A percentile compares a stretch with the other conserved stretches of the same genome.
Evolutionary conservation across 2,329 filamentous ascomycete genomes (phyloP).

Genomic region (Claviceps fusiformis): DNA sequence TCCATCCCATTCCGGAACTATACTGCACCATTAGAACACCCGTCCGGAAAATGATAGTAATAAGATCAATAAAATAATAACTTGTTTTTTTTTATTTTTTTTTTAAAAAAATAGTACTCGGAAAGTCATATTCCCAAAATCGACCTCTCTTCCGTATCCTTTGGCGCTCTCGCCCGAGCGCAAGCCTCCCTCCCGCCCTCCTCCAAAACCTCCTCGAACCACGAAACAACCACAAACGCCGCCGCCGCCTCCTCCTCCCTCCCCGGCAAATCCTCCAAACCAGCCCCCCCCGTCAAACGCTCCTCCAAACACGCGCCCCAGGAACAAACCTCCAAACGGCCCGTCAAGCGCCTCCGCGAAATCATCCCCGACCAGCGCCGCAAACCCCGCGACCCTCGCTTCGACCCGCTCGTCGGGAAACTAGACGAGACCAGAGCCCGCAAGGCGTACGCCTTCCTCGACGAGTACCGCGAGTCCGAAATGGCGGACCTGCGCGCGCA

Average conservation of each 20-base stretch:
- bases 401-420: slow-evolving; percentile 46
- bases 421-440: slow-evolving; percentile 45
- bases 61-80: too few species aligned
- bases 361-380: slow-evolving; percentile 45
- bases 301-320: slow-evolving; percentile 80
- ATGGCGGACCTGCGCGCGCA: slow-evolving; percentile 58
- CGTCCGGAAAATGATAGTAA: too few species aligned
- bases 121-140: slow-evolving; percentile 17
- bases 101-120: slow-evolving; percentile 11
- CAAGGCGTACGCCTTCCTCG: slow-evolving; percentile 75
- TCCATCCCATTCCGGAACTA: neutral
- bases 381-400: slow-evolving; percentile 73
- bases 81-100: too few species aligned
- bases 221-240: neutral
- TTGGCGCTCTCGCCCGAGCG: slow-evolving; percentile 79
- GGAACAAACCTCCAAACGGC: slow-evolving; percentile 67
- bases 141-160: slow-evolving; percentile 54
- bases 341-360: slow-evolving; percentile 68
- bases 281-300: slow-evolving; percentile 17
- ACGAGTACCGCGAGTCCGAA: slow-evolving; percentile 75
- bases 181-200: slow-evolving; percentile 50
- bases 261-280: slow-evolving; percentile 2
- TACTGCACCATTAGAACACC: too few species aligned
- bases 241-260: neutral
- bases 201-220: neutral